These are phyloP conservation scores for Neopestalotiopsis clavispora DNA, from an alignment of 2,329 filamentous ascomycete genomes.

Conservation along the genomic window DNA sequence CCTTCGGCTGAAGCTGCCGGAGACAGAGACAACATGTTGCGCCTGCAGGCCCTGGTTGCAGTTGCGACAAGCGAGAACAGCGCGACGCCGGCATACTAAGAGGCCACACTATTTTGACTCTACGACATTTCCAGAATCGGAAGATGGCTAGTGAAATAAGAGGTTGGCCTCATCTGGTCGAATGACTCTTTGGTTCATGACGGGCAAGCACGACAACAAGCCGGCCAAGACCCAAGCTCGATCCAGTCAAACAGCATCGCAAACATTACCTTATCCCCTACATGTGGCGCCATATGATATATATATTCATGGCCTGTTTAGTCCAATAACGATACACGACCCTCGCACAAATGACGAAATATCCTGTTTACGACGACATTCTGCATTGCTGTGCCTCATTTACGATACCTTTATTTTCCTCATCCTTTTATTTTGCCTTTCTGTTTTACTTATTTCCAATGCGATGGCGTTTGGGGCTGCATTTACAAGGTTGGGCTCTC, in stretches of 20 bases:
- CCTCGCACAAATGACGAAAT: slow-evolving; percentile 12
- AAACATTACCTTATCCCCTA: background rate
- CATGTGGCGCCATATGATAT: background rate
- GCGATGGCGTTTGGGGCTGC: slow-evolving; percentile 31
- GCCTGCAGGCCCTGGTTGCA: slow-evolving; percentile 67
- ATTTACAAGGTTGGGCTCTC: slow-evolving; percentile 24
- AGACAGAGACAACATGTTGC: slow-evolving; percentile 52
- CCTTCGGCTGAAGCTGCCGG: slow-evolving; percentile 40
- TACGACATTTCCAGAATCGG: too few species aligned
- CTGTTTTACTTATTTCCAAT: background rate
- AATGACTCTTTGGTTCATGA: background rate
- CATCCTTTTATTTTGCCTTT: background rate
- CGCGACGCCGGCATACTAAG: slow-evolving; percentile 37
- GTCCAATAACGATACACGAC: slow-evolving; percentile 24
- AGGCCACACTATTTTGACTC: background rate
- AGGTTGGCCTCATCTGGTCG: background rate
- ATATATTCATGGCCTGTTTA: background rate
- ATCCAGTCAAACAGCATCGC: too few species aligned
- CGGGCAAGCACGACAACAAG: background rate
- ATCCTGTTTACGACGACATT: background rate
- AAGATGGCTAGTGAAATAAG: too few species aligned
- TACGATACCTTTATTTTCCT: slow-evolving; percentile 13
- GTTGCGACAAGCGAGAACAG: slow-evolving; percentile 64
- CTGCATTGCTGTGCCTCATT: background rate
- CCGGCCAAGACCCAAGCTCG: background rate